A percentile compares a stretch with the other conserved stretches of the same genome.
Conservation (phyloP, 208 protist species). For the Blastocrithidia nonstop region DNA sequence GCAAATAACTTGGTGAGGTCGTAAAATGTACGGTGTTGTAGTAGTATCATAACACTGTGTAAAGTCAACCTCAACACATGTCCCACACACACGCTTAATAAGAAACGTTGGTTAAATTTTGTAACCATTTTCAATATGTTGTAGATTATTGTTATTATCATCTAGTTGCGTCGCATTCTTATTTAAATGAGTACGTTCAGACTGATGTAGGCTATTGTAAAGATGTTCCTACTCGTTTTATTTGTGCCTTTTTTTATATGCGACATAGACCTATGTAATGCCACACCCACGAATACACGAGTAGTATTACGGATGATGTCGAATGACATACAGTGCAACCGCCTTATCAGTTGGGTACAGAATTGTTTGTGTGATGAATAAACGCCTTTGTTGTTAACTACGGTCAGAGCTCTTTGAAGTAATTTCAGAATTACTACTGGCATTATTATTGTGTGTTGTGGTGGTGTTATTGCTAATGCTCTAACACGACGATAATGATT, state of each 20-base stretch:
- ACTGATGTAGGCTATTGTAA: too few species aligned
- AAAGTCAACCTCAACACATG: conserved; percentile 12
- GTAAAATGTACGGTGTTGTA: conserved; percentile 3
- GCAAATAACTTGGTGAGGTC: conserved; percentile 5
- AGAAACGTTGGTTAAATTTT: conserved; percentile 7
- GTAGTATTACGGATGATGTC: conserved; percentile 55
- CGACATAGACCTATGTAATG: conserved; percentile 33
- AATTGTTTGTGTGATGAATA: conserved; percentile 8
- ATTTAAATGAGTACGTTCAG: too few species aligned
- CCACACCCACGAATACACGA: conserved; percentile 35
- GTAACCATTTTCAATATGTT: background rate
- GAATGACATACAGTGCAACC: conserved; percentile 26
- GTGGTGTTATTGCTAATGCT: background rate
- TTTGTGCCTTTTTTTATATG: background rate
- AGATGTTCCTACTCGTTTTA: too few species aligned
- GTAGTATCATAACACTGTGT: conserved; percentile 25
- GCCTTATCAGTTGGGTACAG: conserved; percentile 32
- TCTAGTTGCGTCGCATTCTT: too few species aligned
- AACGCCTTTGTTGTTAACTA: background rate
- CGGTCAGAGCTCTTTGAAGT: background rate
- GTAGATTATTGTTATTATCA: background rate
- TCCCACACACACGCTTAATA: conserved; percentile 22
- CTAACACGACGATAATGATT: background rate
- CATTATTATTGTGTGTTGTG: background rate
- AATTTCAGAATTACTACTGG: background rate